Base-by-base conservation (phyloP, 805 yeast species). In the Cyberlindnera xylosilytica region DNA sequence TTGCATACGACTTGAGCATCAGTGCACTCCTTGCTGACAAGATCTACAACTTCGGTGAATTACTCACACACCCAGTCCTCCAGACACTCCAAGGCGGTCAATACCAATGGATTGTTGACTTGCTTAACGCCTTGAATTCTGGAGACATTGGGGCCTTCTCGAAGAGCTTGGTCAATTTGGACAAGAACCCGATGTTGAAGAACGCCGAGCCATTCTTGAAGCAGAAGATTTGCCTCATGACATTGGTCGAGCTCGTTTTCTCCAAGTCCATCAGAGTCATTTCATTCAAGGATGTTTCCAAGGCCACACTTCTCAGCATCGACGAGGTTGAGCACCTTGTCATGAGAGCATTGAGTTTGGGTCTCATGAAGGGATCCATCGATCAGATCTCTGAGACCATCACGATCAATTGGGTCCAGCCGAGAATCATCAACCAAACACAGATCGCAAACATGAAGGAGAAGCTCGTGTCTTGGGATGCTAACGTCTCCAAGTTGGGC, bases 11-110 rank as follows among this genome's bases (percentile, higher is more conserved):
- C 52, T 76, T 91, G 52, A 76, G 91, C 46, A 72, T 88, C 35
- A 81, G 96, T 24, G 98, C 97, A 0, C 69, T 93, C 46, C 72
- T 91, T 54, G 98, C 97, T 37, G 96, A 89, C 59, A 81, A 78
- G 57, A 87, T 91, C 54, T 93, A 88, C 71, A 93, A 91, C 68
- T 93, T 93, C 64, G 98, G 98, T 39, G 99, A 93, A 66, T 76
- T 93, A 49, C 74, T 93, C 47, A 79, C 89, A 62, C 98, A 91
- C 64, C 96, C 93, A 34, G 80, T 91, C 36, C 75, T 89, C 63
- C 60, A 68, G 32, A 63, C 70, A 30, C 72, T 84, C 32, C 50
- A 61, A 17, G 66, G 67, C 20, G 72, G 68, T 39, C 63, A 76
- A 31, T 77, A 77, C 61, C 63, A 67, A 28, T 88, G 96, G 96